A percentile compares a stretch with the other conserved stretches of the same genome.
phyloP scores from a whole-genome alignment of 495 filamentous ascomycete genomes.

The Lasiosphaeris hirsuta region DNA sequence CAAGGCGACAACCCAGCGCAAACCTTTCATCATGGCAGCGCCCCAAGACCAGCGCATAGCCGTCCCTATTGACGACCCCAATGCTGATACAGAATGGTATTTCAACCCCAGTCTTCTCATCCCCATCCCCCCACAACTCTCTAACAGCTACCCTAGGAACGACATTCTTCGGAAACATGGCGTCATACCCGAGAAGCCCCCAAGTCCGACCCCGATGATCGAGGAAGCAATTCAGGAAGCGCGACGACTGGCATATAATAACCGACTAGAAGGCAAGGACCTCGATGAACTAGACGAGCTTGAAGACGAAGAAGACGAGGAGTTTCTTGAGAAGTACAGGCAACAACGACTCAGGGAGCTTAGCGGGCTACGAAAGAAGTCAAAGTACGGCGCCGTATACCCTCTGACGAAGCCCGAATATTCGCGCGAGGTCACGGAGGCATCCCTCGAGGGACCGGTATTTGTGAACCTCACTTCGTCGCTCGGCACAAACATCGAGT shows the following conservation, averaged over 20 bases:
- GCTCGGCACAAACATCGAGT: constrained; percentile 74
- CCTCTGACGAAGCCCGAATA: constrained; percentile 94
- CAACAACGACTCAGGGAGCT: constrained; percentile 83
- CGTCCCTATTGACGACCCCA: constrained; percentile 90
- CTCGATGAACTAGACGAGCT: constrained; percentile 89
- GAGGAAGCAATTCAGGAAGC: constrained; percentile 91
- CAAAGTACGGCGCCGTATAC: constrained; percentile 84
- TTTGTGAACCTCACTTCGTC: constrained; percentile 83
- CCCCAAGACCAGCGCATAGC: constrained; percentile 60
- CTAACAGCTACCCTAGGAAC: constrained; percentile 62
- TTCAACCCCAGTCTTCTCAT: constrained; percentile 6
- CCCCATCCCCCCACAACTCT: background rate
- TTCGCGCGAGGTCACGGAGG: constrained; percentile 85
- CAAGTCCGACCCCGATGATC: constrained; percentile 88
- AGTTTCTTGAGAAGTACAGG: constrained; percentile 80
- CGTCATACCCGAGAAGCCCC: constrained; percentile 92
- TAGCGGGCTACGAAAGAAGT: constrained; percentile 65
- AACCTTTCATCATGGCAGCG: constrained; percentile 60
- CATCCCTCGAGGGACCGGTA: constrained; percentile 68
- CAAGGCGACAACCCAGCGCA: background rate
- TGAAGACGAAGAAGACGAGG: constrained; percentile 89
- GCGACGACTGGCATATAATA: constrained; percentile 75
- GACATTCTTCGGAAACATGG: constrained; percentile 97
- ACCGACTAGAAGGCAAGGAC: constrained; percentile 88
- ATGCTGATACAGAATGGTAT: constrained; percentile 98